Conservation (phyloP, 1,284 basidiomycete species). For the Rhodofomes roseus region DNA sequence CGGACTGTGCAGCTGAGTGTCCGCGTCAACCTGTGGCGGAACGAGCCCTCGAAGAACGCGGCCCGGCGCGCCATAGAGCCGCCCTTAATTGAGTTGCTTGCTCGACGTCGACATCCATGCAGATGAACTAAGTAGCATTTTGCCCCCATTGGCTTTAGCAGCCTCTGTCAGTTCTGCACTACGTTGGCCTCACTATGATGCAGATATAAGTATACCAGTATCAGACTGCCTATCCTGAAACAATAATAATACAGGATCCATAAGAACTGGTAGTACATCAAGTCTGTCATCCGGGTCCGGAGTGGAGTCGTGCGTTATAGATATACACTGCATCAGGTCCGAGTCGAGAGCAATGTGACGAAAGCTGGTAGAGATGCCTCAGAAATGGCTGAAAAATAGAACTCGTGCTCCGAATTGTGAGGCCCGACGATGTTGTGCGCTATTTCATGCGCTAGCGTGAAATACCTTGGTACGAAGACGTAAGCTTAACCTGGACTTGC, state of each 20-base stretch:
- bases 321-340: neutral
- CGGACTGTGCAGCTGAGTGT: too few species aligned
- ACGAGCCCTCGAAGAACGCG: neutral
- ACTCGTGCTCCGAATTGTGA: conserved; percentile 86
- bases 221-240: too few species aligned
- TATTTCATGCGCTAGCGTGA: conserved; percentile 90
- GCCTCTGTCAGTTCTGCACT: too few species aligned
- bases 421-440: conserved; percentile 80
- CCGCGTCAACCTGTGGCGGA: neutral
- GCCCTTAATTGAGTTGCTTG: too few species aligned
- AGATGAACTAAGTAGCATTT: too few species aligned
- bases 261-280: neutral
- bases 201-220: too few species aligned
- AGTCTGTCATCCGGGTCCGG: neutral
- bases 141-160: too few species aligned
- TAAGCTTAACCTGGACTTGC: neutral
- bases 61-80: neutral
- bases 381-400: conserved; percentile 90
- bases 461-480: conserved; percentile 57
- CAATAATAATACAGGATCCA: too few species aligned
- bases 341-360: conserved; percentile 11
- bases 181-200: too few species aligned
- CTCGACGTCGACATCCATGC: too few species aligned
- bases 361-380: conserved; percentile 39
- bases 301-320: neutral